A percentile compares a stretch with the other conserved stretches of the same genome.
phyloP scores from a whole-genome alignment of 192 early-diverging fungal genomes.

The Coemansia sp. region DNA sequence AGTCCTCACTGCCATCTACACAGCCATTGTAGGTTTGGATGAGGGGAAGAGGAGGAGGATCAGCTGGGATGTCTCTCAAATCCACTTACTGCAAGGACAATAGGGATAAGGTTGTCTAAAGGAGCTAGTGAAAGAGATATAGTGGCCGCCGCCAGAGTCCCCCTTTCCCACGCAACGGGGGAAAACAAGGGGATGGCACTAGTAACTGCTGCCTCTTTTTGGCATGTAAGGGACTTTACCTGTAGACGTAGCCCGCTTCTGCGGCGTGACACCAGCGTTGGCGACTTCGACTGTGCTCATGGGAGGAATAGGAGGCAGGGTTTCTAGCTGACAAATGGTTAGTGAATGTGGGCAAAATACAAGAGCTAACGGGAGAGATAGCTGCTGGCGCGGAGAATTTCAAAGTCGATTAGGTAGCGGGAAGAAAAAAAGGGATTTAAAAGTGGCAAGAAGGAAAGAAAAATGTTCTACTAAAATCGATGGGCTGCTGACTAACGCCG shows the following conservation, averaged over 20 bases:
- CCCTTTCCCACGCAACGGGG: neutral
- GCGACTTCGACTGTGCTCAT: conserved; percentile 29
- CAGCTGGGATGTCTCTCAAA: neutral
- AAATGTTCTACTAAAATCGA: too few species aligned
- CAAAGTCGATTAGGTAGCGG: neutral
- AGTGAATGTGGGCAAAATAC: neutral
- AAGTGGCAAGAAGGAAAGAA: conserved; percentile 1
- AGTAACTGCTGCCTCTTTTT: too few species aligned
- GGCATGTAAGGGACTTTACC: conserved; percentile 21
- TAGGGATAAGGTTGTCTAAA: neutral
- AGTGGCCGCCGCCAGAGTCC: neutral
- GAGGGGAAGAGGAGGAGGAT: neutral
- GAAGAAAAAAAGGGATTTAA: neutral
- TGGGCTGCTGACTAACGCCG: too few species aligned
- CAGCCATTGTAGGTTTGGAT: neutral
- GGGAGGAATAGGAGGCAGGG: neutral
- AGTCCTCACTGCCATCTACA: conserved; percentile 30
- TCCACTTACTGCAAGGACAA: neutral
- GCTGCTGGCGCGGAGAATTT: too few species aligned
- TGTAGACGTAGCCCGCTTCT: conserved; percentile 20
- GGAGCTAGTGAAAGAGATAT: neutral
- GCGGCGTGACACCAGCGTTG: conserved; percentile 10
- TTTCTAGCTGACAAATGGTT: conserved; percentile 1
- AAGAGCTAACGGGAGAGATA: conserved; percentile 3
- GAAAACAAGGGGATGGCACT: neutral